Conservation (phyloP, 768 basidiomycete species). For the Podaxis sp. region DNA sequence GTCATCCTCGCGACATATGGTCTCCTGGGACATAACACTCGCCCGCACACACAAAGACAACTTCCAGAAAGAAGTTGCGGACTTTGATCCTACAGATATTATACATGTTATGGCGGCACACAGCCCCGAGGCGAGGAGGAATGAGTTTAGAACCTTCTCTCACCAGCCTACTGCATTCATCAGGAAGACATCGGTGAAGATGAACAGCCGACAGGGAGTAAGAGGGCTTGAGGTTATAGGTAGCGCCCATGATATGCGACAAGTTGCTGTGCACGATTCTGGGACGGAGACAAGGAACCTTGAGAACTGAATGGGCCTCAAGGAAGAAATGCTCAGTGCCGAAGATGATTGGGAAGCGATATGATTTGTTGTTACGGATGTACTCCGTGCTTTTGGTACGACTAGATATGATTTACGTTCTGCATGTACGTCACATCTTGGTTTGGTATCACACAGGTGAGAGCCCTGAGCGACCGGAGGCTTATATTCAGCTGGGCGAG, state of each 20-base stretch:
- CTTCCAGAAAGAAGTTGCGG: not conserved
- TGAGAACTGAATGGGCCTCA: too few species aligned
- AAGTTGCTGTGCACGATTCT: not conserved
- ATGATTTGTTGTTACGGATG: not conserved
- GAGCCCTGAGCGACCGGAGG: not conserved
- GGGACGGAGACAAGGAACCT: not conserved
- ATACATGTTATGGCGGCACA: constrained; percentile 1
- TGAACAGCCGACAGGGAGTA: not conserved
- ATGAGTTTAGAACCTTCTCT: not conserved
- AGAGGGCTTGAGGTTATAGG: not conserved
- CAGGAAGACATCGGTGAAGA: not conserved
- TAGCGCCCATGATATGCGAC: not conserved
- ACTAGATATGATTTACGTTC: not conserved
- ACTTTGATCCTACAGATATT: constrained; percentile 5
- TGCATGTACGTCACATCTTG: not conserved
- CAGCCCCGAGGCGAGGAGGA: not conserved
- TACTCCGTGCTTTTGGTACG: not conserved
- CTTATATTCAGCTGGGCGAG: not conserved
- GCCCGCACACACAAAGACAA: not conserved
- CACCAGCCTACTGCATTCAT: not conserved
- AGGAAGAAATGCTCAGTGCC: too few species aligned
- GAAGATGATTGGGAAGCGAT: not conserved
- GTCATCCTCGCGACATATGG: constrained; percentile 2
- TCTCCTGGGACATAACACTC: not conserved
- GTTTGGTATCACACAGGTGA: not conserved